A percentile compares a stretch with the other conserved stretches of the same genome.
Evolutionary conservation across 495 filamentous ascomycete species (phyloP).

Genomic region (Sabuloglossum arenarium): DNA sequence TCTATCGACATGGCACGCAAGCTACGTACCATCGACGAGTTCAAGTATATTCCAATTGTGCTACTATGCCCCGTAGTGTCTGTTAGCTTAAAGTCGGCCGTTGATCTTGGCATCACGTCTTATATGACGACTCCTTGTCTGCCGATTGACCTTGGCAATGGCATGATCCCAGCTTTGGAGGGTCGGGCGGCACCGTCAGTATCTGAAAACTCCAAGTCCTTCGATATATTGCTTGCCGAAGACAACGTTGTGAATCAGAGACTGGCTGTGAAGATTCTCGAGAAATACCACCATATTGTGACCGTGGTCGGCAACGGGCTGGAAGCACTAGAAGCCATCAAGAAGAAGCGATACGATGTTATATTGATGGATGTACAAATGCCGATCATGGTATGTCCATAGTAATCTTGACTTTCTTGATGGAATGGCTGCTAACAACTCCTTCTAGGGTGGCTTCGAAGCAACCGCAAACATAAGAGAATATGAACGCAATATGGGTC

Average conservation of each 20-base stretch:
- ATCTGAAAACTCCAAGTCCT: constrained; percentile 85
- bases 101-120: constrained; percentile 90
- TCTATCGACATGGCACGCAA: constrained; percentile 75
- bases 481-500: constrained; percentile 59
- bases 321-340: constrained; percentile 77
- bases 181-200: constrained; percentile 80
- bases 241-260: constrained; percentile 97
- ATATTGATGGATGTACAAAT: constrained; percentile 99
- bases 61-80: constrained; percentile 78
- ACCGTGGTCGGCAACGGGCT: constrained; percentile 90
- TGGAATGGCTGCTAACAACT: background rate
- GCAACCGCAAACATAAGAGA: constrained; percentile 93
- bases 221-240: constrained; percentile 89
- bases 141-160: constrained; percentile 89
- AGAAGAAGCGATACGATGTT: constrained; percentile 80
- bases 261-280: constrained; percentile 87
- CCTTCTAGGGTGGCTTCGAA: constrained; percentile 70
- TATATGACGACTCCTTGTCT: constrained; percentile 98
- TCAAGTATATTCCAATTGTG: constrained; percentile 96
- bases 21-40: constrained; percentile 70
- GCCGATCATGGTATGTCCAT: constrained; percentile 68
- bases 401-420: background rate
- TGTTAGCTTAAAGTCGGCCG: constrained; percentile 80
- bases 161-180: constrained; percentile 94
- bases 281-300: constrained; percentile 94